A percentile compares a stretch with the other conserved stretches of the same genome.
Conservation (phyloP, 2,329 filamentous ascomycete species). For the Xylaria sp. region DNA sequence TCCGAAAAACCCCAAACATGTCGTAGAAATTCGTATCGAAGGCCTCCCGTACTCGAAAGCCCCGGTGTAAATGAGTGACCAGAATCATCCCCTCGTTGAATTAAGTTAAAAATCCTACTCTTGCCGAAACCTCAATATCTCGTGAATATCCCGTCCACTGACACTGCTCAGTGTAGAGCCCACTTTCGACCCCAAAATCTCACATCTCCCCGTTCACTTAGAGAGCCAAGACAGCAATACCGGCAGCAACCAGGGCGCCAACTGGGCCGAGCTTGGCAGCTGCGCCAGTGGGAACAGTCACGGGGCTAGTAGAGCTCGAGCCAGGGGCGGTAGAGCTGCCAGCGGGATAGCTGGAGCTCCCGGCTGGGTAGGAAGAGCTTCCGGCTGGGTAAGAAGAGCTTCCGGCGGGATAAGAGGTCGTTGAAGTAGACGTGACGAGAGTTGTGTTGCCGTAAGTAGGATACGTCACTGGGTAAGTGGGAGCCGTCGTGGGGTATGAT, state of each 20-base stretch:
- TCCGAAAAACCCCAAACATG: background rate
- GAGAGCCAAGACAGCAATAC: constrained; percentile 28
- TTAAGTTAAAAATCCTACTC: constrained; percentile 3
- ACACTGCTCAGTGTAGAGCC: background rate
- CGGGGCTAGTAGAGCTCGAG: constrained; percentile 19
- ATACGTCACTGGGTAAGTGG: background rate
- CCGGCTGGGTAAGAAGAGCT: background rate
- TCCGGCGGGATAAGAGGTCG: too few species aligned
- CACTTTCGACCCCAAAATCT: background rate
- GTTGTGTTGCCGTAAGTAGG: constrained; percentile 14
- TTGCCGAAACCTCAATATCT: background rate
- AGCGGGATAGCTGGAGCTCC: background rate
- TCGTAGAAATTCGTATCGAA: constrained; percentile 26
- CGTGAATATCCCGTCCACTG: background rate
- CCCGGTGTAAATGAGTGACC: constrained; percentile 22
- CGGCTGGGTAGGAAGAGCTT: background rate
- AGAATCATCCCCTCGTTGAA: background rate
- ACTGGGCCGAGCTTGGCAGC: constrained; percentile 31
- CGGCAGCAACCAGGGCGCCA: constrained; percentile 29
- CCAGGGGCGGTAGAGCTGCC: background rate
- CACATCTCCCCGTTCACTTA: constrained; percentile 13
- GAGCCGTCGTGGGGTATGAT: too few species aligned
- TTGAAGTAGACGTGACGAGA: constrained; percentile 13
- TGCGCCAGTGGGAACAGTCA: constrained; percentile 29
- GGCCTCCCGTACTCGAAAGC: background rate